Evolutionary conservation across 2,329 filamentous ascomycete genomes (phyloP), one percentile per base, ranked within the genome.

Genomic region (Keithomyces neogunnii): DNA sequence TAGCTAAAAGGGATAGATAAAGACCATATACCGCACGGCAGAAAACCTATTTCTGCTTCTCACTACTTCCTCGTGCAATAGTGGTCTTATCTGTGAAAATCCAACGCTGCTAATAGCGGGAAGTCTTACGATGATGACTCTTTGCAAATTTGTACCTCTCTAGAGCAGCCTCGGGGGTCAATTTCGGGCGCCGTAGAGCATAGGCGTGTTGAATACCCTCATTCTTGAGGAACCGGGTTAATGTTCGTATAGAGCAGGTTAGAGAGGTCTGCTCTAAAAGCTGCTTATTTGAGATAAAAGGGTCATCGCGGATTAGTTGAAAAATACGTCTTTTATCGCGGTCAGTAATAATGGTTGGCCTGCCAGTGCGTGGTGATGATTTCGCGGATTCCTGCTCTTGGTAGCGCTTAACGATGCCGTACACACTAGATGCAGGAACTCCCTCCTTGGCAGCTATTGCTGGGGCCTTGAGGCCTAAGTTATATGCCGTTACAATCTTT

Each of bases 301-400:
- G 52, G 33, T 54, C 32, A 29, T 43, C 29, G 3, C 47, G 42
- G 47, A 51, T 51, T n/a, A 51, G 11, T 43, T 29, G 28, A 42
- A 51, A 39, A 19, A 54, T 51, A 51, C 32, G 28, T 40, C 45
- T 54, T 51, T 51, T 54, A 45, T 54, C 19, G 30, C 30, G 46
- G 19, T 19, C 19, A 19, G 19, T 19, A 19, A 19, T 19, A 19
- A 19, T 19, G 19, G 19, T 19, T 19, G 19, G 19, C 19, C 19
- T 19, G 19, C 19, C 19, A 19, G 19, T 19, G 19, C 19, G 19
- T 19, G 19, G 19, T 19, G 19, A 19, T 19, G 19, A 19, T 19
- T 19, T 19, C 19, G 19, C 19, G 19, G 19, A 19, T 19, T 19
- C 19, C 19, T 19, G 19, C 19, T 19, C 19, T 19, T 19, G 19